Conservation (phyloP, 2,329 filamentous ascomycete genomes). For the Ilyonectria destructans region DNA sequence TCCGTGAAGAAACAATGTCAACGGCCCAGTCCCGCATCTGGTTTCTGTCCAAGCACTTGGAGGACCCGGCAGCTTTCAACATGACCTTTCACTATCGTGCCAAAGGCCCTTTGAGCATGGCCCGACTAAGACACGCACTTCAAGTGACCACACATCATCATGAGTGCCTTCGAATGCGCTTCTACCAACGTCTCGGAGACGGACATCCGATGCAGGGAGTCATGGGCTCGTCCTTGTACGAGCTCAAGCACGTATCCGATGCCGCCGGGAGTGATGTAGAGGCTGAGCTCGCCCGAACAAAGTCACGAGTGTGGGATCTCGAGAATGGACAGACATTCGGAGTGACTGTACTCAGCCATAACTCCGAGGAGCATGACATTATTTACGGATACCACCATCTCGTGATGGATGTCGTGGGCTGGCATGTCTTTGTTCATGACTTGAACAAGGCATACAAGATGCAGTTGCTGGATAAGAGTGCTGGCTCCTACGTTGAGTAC, state of each 20-base stretch:
- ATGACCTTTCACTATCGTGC: constrained; percentile 30
- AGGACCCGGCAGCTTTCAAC: constrained; percentile 28
- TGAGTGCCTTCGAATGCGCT: constrained; percentile 43
- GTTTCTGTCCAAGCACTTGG: constrained; percentile 31
- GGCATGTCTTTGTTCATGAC: constrained; percentile 61
- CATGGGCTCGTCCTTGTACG: constrained; percentile 45
- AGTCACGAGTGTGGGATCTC: constrained; percentile 57
- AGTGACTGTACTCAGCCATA: constrained; percentile 54
- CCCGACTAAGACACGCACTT: constrained; percentile 35
- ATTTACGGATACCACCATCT: constrained; percentile 67
- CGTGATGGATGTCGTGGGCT: constrained; percentile 65
- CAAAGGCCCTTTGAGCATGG: constrained; percentile 33
- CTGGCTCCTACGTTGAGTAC: constrained; percentile 57
- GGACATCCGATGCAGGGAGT: constrained; percentile 46
- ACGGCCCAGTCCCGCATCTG: constrained; percentile 30
- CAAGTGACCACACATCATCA: constrained; percentile 36
- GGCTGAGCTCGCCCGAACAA: constrained; percentile 48
- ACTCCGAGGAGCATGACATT: constrained; percentile 56
- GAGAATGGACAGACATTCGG: constrained; percentile 53
- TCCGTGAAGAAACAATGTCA: constrained; percentile 25
- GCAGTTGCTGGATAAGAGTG: constrained; percentile 28
- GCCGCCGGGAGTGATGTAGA: constrained; percentile 42
- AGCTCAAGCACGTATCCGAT: constrained; percentile 49
- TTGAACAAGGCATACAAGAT: constrained; percentile 61
- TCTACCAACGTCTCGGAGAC: constrained; percentile 36